Conservation (phyloP, 257 asterid genomes). For the Lycium ferocissimum region DNA sequence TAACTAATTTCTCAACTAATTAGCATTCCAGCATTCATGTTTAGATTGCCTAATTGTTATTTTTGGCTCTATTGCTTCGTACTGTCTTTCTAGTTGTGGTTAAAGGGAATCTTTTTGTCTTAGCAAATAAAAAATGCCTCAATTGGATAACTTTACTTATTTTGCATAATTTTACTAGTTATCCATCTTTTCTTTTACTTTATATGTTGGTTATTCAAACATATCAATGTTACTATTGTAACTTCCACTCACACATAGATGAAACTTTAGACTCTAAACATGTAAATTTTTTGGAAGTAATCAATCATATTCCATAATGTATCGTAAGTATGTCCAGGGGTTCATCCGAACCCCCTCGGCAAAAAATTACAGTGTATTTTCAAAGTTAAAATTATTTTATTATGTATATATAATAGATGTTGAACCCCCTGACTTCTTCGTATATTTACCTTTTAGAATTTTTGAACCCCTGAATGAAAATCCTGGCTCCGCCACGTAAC, state of each 20-base stretch:
- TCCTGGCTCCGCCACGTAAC: too few species aligned
- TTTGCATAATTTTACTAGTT: not conserved
- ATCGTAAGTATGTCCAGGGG: too few species aligned
- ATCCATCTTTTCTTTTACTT: not conserved
- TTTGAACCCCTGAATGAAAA: too few species aligned
- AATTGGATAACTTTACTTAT: not conserved
- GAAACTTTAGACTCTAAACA: not conserved
- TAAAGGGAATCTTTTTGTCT: slow-evolving; percentile 16
- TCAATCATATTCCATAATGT: not conserved
- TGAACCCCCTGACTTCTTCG: too few species aligned
- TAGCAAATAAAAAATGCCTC: not conserved
- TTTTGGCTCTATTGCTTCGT: not conserved
- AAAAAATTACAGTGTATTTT: too few species aligned
- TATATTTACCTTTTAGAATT: too few species aligned
- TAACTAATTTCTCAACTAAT: slow-evolving; percentile 2
- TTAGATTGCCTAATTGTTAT: not conserved
- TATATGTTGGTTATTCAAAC: not conserved
- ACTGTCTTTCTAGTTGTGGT: not conserved
- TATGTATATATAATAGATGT: too few species aligned
- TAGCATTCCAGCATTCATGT: slow-evolving; percentile 2
- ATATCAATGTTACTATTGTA: not conserved
- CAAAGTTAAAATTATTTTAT: too few species aligned
- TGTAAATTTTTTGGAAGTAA: not conserved
- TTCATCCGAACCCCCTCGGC: too few species aligned
- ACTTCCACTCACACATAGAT: not conserved